Evolutionary conservation across 768 basidiomycete genomes (phyloP), one percentile per base, ranked within the genome.

Genomic region (Amanita exitialis): DNA sequence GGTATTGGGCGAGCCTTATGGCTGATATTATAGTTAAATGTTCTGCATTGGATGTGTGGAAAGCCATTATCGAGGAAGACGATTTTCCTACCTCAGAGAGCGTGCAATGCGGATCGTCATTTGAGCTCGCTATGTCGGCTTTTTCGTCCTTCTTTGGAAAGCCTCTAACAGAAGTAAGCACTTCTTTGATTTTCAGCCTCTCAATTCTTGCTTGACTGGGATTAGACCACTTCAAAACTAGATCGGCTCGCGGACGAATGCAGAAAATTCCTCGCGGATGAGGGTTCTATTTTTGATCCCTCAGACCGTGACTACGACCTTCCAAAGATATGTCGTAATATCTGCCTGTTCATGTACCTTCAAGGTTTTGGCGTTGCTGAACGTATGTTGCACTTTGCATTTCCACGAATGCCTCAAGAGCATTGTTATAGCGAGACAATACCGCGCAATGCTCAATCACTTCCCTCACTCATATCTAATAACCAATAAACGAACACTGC

Each of bases 391-490:
- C 16, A 35, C 23, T 32, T 56, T 23, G 43, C 16, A 35, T 43
- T 23, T 39, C 54, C 8, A 45, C 37, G 49, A 7, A 27, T 39
- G 52, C 50, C 25, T 41, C 38, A 46, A 27, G 10, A 15, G 13
- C 30, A 32, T 25, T 38, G 35, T 20, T 50, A 21, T 53, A 75
- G 74, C 61, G 3, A 38, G 59, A n/a, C 59, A 58, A 12, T 79
- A 75, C 56, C 64, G 69, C 47, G 55, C 68, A 30, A 64, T 79
- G n/a, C 59, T 67, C 45, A 76, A 79, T 53, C 74, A 75, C 43
- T 82, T 82, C 54, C 81, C 83, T 15, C 81, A 83, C 55, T 59
- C 65, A 49, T 80, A 82, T 57, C 69, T 85, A 18, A 68, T 66
- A 1, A 69, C 70, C 0, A 64, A 74, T 57, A 78, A 69, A 51